These are phyloP conservation scores for Colletotrichum australisinense DNA, from an alignment of 2,329 filamentous ascomycete species.

Conservation along the genomic window DNA sequence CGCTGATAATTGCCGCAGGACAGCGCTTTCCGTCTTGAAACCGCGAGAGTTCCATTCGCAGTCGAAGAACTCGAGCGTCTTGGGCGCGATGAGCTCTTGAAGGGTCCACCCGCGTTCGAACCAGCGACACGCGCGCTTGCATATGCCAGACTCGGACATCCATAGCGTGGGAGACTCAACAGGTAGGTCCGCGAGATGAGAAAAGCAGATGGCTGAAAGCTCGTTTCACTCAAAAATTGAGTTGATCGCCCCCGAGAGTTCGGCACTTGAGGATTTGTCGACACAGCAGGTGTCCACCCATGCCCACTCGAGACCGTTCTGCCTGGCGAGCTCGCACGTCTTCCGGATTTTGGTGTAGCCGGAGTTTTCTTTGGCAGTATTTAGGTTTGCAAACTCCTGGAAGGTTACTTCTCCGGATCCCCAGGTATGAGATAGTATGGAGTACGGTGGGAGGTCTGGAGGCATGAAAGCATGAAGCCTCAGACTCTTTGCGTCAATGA, in stretches of 20 bases:
- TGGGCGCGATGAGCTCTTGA: slow-evolving; percentile 39
- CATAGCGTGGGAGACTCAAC: background rate
- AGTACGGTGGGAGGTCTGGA: slow-evolving; percentile 39
- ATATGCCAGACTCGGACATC: background rate
- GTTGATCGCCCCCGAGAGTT: slow-evolving; percentile 28
- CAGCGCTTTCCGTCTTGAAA: background rate
- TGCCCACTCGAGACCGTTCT: slow-evolving; percentile 16
- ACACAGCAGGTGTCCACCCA: slow-evolving; percentile 26
- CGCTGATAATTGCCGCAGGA: background rate
- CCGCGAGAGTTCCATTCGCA: slow-evolving; percentile 33
- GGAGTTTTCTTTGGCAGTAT: background rate
- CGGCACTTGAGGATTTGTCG: slow-evolving; percentile 24
- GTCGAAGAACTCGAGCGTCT: slow-evolving; percentile 39
- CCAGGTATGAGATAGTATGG: slow-evolving; percentile 51
- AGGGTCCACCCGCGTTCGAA: slow-evolving; percentile 28
- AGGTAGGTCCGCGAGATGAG: slow-evolving; percentile 19
- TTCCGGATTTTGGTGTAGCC: slow-evolving; percentile 30
- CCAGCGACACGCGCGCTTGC: slow-evolving; percentile 3
- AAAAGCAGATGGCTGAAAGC: slow-evolving; percentile 26
- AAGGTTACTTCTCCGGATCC: slow-evolving; percentile 43
- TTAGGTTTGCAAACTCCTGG: slow-evolving; percentile 36
- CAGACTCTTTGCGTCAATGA: slow-evolving; percentile 39
- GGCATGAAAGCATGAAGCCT: slow-evolving; percentile 38
- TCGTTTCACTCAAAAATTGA: slow-evolving; percentile 31
- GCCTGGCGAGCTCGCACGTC: slow-evolving; percentile 27